Conservation (phyloP, 129 eudicot genomes). For the Dittrichia graveolens region DNA sequence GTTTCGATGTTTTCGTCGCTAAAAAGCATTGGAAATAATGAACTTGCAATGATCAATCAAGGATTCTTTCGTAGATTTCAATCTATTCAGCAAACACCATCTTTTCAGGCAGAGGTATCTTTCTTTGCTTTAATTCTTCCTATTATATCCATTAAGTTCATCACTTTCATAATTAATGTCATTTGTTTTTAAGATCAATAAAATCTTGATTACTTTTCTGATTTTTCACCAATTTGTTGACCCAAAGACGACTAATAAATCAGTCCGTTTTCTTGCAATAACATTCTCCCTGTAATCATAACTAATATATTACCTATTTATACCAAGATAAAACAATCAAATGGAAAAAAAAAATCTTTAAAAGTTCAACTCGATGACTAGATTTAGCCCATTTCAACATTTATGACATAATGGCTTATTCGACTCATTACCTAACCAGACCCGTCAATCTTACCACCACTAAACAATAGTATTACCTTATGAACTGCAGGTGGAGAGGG, state of each 20-base stretch:
- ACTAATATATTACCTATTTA: background rate
- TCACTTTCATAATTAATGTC: background rate
- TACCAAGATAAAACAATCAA: background rate
- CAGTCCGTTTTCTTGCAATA: background rate
- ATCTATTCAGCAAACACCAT: slow-evolving; percentile 38
- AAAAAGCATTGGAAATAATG: slow-evolving; percentile 58
- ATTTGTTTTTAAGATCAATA: background rate
- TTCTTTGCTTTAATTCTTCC: background rate
- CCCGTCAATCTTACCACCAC: no score
- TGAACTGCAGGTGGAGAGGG: slow-evolving; percentile 64
- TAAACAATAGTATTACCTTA: background rate
- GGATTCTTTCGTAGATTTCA: slow-evolving; percentile 56
- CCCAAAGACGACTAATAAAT: no score
- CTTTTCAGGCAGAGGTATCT: slow-evolving; percentile 57
- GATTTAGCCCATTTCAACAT: background rate
- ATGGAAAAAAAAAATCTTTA: background rate
- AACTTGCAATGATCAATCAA: slow-evolving; percentile 56
- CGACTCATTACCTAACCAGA: no score
- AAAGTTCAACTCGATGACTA: background rate
- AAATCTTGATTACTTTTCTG: background rate
- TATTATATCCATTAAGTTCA: background rate
- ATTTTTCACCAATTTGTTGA: background rate
- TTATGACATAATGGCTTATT: no score
- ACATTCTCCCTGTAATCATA: background rate
- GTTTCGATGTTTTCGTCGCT: slow-evolving; percentile 57